A percentile compares a stretch with the other conserved stretches of the same genome.
Conservation (phyloP, 2,329 filamentous ascomycete genomes). For the Aspergillus proliferans region DNA sequence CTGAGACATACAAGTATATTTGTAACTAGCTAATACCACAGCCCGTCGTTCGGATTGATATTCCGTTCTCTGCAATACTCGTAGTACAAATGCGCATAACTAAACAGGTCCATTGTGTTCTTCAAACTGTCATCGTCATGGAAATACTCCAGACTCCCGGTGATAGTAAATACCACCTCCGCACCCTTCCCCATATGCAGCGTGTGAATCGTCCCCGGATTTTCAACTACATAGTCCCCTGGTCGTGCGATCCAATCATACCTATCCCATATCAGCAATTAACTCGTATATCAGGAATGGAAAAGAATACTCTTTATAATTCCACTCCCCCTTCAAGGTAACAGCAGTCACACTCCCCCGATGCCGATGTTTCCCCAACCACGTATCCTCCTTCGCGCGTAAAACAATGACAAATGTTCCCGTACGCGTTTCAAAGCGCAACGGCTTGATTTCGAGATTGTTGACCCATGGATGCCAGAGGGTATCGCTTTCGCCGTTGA, state of each 20-base stretch:
- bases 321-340: constrained; percentile 14
- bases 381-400: constrained; percentile 10
- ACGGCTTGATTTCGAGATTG: constrained; percentile 15
- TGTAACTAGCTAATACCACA: neutral
- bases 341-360: constrained; percentile 15
- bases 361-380: constrained; percentile 18
- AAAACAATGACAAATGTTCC: constrained; percentile 15
- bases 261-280: constrained; percentile 2
- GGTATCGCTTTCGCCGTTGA: constrained; percentile 13
- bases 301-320: constrained; percentile 14
- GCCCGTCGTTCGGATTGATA: constrained; percentile 13
- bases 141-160: constrained; percentile 17
- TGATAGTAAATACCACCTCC: constrained; percentile 15
- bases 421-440: constrained; percentile 16
- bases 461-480: constrained; percentile 16
- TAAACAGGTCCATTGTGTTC: constrained; percentile 19
- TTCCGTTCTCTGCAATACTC: constrained; percentile 14
- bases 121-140: constrained; percentile 17
- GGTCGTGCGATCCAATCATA: constrained; percentile 16
- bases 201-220: constrained; percentile 19
- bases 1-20: too few species aligned
- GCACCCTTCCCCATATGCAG: constrained; percentile 14
- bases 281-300: neutral
- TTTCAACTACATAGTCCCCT: constrained; percentile 17
- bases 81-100: constrained; percentile 16